Base-by-base conservation (phyloP, 2,329 filamentous ascomycete species). In the Epichloe brachyelytri region DNA sequence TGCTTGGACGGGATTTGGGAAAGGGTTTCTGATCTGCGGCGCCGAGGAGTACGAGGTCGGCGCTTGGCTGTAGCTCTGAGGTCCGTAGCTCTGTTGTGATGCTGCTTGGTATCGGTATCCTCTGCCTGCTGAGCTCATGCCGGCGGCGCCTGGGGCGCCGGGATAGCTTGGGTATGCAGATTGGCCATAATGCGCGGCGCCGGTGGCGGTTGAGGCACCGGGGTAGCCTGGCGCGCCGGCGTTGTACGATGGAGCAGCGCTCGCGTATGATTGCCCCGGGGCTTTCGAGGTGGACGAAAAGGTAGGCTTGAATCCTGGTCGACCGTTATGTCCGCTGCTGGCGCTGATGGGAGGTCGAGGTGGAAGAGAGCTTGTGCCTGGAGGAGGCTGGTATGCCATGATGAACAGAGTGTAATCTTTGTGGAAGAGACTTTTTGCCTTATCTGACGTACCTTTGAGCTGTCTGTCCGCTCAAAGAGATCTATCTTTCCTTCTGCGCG, bases 301-400 rank as follows among this genome's bases (percentile, higher is more conserved):
- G 50, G 76, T 73, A 22, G 79, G 71, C 57, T 67, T 71, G 63
- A 73, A 73, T 56, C 68, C 68, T 26, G 60, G 60, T 64, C 61
- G 66, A 12, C 65, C 61, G 55, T 68, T 70, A 47, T 45, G 54
- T 52, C 39, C 51, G 46, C 48, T 51, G 51, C 47, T 48, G 44
- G 50, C 58, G 55, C 81, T 73, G 49, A 82, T 78, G 41, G 87
- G 86, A 55, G 87, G 88, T 59, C 86, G 83, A 56, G 87, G 82
- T 57, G 88, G 88, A 39, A 94, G 83, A 59, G 66, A 68, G 63
- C 57, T 67, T 61, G 71, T 68, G 61, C 86, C 86, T 88, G 87
- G 85, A 85, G 85, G 85, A 65, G 83, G 84, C 71, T 86, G 84
- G 78, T 88, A 88, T 71, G 86, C 84, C 87, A 91, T 91, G 78